Evolutionary conservation across 371 early-diverging fungal genomes (phyloP).

Genomic region (Syncephalastrum monosporum): DNA sequence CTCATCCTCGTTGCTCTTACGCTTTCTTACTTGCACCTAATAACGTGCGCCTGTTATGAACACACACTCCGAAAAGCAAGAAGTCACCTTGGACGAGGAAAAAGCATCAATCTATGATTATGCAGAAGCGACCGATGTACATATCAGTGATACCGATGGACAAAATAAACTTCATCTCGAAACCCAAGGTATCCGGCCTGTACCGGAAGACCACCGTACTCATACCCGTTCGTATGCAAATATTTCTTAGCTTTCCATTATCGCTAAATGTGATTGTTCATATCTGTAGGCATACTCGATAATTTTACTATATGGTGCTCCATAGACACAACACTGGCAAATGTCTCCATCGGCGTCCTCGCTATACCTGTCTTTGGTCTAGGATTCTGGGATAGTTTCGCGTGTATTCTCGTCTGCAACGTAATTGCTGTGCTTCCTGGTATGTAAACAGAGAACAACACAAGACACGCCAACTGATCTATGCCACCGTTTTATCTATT

Average conservation of each 20-base stretch:
- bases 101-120: no score
- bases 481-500: no score
- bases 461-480: background rate
- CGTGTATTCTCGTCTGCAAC: slow-evolving; percentile 12
- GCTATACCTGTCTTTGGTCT: slow-evolving; percentile 12
- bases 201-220: slow-evolving; percentile 14
- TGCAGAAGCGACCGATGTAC: no score
- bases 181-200: slow-evolving; percentile 12
- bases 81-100: no score
- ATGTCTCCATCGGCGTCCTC: slow-evolving; percentile 7
- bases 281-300: slow-evolving; percentile 3
- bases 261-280: no score
- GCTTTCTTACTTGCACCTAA: no score
- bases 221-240: slow-evolving; percentile 5
- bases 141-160: no score
- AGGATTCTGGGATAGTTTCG: slow-evolving; percentile 9
- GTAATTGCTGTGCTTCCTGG: slow-evolving; percentile 3
- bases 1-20: no score
- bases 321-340: slow-evolving; percentile 8
- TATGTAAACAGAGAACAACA: background rate
- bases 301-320: slow-evolving; percentile 20
- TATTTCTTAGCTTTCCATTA: no score
- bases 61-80: no score
- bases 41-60: no score
- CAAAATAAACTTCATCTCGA: background rate